These are phyloP conservation scores for Trichothecium roseum DNA, from an alignment of 2,329 filamentous ascomycete species.

Conservation along the genomic window DNA sequence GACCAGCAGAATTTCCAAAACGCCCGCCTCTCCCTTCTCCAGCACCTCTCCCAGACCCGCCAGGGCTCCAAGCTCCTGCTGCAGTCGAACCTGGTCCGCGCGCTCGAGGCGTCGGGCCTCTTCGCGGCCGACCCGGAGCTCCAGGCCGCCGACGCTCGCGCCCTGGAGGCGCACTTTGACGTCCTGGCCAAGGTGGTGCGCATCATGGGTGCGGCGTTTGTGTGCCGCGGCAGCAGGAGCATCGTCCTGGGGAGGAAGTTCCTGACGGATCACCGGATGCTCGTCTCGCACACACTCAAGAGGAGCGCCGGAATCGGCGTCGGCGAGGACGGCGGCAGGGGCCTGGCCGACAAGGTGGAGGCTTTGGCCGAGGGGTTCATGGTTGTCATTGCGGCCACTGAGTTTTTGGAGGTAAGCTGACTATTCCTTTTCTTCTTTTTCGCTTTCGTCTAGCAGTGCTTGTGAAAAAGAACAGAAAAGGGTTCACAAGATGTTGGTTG, in stretches of 20 bases:
- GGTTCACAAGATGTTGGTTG: too few relatives aligned
- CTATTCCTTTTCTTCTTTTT: too few relatives aligned
- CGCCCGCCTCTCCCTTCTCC: constrained; percentile 70
- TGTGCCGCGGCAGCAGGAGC: constrained; percentile 75
- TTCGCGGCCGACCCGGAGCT: constrained; percentile 90
- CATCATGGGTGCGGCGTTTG: constrained; percentile 70
- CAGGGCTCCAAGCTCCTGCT: constrained; percentile 80
- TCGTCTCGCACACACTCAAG: constrained; percentile 86
- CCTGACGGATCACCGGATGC: constrained; percentile 68
- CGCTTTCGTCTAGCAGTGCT: too few relatives aligned
- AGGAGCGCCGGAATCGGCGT: constrained; percentile 68
- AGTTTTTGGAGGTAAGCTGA: constrained; percentile 80
- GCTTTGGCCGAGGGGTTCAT: constrained; percentile 81
- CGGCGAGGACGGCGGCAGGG: constrained; percentile 19
- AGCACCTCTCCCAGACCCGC: constrained; percentile 75
- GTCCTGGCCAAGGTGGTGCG: constrained; percentile 72
- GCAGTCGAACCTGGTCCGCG: constrained; percentile 77
- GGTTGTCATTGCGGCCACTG: constrained; percentile 70
- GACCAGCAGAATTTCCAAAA: constrained; percentile 45
- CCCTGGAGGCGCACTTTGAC: constrained; percentile 73
- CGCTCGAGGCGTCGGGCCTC: constrained; percentile 70
- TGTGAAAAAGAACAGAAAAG: too few relatives aligned
- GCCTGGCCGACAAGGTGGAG: constrained; percentile 51
- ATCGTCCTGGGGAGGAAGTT: constrained; percentile 71
- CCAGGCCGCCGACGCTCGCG: constrained; percentile 59